Percentiles rank a stretch among this genome's conserved stretches.
Conservation (phyloP, 2,329 filamentous ascomycete species). For the Camillea tinctor region DNA sequence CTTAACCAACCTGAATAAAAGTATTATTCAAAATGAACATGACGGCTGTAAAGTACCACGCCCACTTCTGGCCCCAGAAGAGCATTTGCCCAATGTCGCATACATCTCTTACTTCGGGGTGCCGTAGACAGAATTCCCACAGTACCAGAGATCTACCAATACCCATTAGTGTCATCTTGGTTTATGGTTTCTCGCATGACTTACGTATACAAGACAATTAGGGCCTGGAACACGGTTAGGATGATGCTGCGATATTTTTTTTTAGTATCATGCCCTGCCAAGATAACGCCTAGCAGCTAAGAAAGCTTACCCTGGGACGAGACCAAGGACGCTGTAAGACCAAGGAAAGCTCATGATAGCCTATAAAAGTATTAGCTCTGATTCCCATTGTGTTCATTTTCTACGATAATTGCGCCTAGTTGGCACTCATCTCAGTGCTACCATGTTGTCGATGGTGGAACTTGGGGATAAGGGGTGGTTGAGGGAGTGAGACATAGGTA, state of each 20-base stretch:
- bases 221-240: constrained; percentile 74
- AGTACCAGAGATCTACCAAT: constrained; percentile 24
- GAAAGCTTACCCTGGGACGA: constrained; percentile 67
- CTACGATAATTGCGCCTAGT: neutral
- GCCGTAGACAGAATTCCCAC: constrained; percentile 80
- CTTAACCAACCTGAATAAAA: constrained; percentile 66
- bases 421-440: neutral
- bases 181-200: constrained; percentile 31
- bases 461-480: neutral
- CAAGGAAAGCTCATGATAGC: constrained; percentile 94
- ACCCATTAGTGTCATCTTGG: neutral
- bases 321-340: constrained; percentile 83
- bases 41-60: constrained; percentile 66
- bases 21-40: constrained; percentile 97
- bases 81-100: constrained; percentile 96
- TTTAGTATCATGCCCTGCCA: constrained; percentile 16
- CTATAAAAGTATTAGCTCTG: constrained; percentile 26
- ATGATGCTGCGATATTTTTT: constrained; percentile 56
- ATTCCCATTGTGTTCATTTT: neutral
- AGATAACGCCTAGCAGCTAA: constrained; percentile 11
- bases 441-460: neutral
- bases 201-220: constrained; percentile 80
- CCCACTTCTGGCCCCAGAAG: constrained; percentile 80
- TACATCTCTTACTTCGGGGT: constrained; percentile 88
- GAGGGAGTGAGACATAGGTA: neutral